Evolutionary conservation across 345 rosid species (phyloP), one percentile per base, ranked within the genome.

Genomic region (Noccaea caerulescens): DNA sequence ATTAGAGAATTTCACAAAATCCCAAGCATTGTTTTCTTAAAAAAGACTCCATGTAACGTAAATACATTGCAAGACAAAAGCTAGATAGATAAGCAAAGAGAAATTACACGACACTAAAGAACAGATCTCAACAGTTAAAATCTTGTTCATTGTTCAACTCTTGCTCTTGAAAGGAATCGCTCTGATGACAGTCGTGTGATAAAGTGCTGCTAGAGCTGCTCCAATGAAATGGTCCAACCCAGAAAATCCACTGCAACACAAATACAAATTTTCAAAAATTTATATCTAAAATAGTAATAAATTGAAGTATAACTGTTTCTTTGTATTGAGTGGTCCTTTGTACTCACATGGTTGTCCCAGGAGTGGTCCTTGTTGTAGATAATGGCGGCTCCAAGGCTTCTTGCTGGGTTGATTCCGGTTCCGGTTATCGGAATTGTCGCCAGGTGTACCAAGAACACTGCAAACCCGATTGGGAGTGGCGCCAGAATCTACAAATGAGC

Each of bases 151-250:
- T 6, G 8, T 27, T 42, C 12, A 76, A 36, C 60, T 56, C 73
- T 69, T 76, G 79, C 66, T 76, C 67, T 76, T 80, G 71, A 83
- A 85, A 27, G 89, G 80, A 37, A 80, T 76, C 9, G 89, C 85
- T 71, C 84, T 72, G 70, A 85, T 79, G 71, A 83, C 84, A 30
- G 73, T 50, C 51, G 58, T 61, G 76, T 83, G 83, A 50, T 83
- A 85, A 2, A 83, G 68, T 2, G 89, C 81, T 20, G 85, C 89
- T 7, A 85, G 61, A 23, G 80, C 84, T 38, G 84, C 82, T 44
- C 89, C 89, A 52, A 77, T 66, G 70, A 85, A 85, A 79, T 30
- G 86, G 86, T 66, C 88, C 88, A 5, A 83, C 79, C 85, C 86
- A 85, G 81, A 81, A 81, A 56, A 85, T 73, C 86, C 87, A 77